These are phyloP conservation scores for Tetrahymena borealis DNA, from an alignment of 73 alveolate genomes.

Conservation along the genomic window DNA sequence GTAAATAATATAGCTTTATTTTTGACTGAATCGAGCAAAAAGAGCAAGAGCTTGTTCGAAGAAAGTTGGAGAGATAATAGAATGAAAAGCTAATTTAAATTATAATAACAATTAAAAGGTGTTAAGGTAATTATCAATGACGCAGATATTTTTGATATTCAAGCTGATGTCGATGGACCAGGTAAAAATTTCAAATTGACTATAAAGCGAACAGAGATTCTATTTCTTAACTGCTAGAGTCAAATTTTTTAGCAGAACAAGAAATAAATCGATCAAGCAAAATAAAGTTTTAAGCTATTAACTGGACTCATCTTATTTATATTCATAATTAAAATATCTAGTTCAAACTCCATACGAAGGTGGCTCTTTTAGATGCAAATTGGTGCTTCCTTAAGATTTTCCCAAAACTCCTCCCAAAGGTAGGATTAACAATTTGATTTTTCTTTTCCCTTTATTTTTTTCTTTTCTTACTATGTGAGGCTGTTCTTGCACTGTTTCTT, in stretches of 20 bases:
- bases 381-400: constrained; percentile 81
- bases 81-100: no score
- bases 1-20: not conserved
- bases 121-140: constrained; percentile 67
- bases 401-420: constrained; percentile 96
- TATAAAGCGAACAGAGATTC: not conserved
- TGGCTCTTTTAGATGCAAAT: constrained; percentile 86
- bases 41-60: no score
- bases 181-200: constrained; percentile 21
- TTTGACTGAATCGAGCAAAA: not conserved
- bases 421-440: not conserved
- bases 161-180: constrained; percentile 94
- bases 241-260: not conserved
- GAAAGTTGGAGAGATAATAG: no score
- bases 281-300: not conserved
- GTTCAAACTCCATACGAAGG: constrained; percentile 92
- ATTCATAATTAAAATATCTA: not conserved
- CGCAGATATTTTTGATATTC: constrained; percentile 87
- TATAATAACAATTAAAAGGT: constrained; percentile 44
- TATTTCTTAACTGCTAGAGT: not conserved
- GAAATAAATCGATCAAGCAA: not conserved
- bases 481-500: not conserved
- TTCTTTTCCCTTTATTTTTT: not conserved
- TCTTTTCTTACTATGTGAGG: not conserved
- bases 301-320: not conserved